Base-by-base conservation (phyloP, 140 eudicot species). In the Oenanthe javanica region DNA sequence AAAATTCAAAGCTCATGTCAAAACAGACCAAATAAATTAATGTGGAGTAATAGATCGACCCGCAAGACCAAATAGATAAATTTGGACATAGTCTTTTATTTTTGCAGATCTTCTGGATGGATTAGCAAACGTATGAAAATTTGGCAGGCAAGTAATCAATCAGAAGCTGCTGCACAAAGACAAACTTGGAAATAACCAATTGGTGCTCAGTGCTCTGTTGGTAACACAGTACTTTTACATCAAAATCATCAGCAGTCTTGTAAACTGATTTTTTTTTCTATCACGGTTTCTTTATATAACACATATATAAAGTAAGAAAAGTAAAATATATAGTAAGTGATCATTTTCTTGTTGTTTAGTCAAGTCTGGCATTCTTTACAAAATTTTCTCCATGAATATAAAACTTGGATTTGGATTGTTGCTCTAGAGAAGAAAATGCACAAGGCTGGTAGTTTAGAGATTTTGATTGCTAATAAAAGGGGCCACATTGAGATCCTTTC, bases 301-400 rank as follows among this genome's bases (percentile, higher is more conserved):
- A 40, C 43, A 1, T 40, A 3, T n/a, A 40, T 40, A 40, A n/a
- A n/a, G n/a, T n/a, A n/a, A n/a, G n/a, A n/a, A n/a, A n/a, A n/a
- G n/a, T n/a, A n/a, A n/a, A n/a, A n/a, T n/a, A n/a, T n/a, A 72
- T 18, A 42, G 6, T 18, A 40, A 3, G 50, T 10, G 27, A 46
- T 9, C 42, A 47, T 45, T 74, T 25, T 75, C 78, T 46, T 49
- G 82, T 67, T 79, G 42, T 19, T 80, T 54, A 80, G 84, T 86
- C 86, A 86, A 82, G 78, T 86, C 55, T 77, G 82, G 86, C 84
- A 40, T 76, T 81, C 52, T 77, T 57, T 71, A n/a, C 61, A 47
- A 15, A 38, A 43, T 64, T 72, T 31, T 23, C 74, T 55, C 49
- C 42, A 31, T 23, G n/a, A 74, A 49, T 73, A 40, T 50, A 66